Percentiles rank a stretch among this genome's conserved stretches.
phyloP scores from a whole-genome alignment of 148 eudicot genomes.

The Cornus suecica region DNA sequence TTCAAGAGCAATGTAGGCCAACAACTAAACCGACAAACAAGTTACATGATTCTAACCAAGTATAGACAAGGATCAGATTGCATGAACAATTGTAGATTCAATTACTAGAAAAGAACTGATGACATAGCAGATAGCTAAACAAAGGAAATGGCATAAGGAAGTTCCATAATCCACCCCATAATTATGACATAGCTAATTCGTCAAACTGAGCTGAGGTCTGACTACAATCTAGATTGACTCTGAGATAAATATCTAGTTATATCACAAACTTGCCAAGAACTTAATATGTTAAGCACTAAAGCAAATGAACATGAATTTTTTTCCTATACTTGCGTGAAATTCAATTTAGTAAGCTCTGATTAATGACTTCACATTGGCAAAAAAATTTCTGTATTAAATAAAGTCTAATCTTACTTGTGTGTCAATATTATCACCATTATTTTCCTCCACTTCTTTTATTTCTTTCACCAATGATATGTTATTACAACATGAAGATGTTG shows the following conservation, averaged over 20 bases:
- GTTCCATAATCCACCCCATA: background rate
- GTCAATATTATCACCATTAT: background rate
- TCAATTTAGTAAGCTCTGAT: background rate
- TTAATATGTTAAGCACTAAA: no score
- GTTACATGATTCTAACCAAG: background rate
- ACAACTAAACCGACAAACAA: background rate
- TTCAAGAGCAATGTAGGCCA: background rate
- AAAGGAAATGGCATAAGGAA: background rate
- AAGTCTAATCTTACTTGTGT: background rate
- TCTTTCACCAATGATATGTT: background rate
- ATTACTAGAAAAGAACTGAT: no score
- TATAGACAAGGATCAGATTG: no score
- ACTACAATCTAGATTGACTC: background rate
- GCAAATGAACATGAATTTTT: background rate
- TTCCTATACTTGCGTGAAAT: background rate
- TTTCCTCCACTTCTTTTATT: background rate
- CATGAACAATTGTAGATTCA: background rate
- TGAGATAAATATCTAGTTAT: background rate
- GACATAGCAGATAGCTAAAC: background rate
- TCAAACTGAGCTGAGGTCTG: background rate
- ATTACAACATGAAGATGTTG: background rate
- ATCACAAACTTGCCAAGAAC: background rate
- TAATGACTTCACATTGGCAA: no score
- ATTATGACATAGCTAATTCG: background rate
- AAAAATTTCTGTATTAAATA: no score